phyloP scores from a whole-genome alignment of 306 rosid species.

The Acacia melanoxylon region DNA sequence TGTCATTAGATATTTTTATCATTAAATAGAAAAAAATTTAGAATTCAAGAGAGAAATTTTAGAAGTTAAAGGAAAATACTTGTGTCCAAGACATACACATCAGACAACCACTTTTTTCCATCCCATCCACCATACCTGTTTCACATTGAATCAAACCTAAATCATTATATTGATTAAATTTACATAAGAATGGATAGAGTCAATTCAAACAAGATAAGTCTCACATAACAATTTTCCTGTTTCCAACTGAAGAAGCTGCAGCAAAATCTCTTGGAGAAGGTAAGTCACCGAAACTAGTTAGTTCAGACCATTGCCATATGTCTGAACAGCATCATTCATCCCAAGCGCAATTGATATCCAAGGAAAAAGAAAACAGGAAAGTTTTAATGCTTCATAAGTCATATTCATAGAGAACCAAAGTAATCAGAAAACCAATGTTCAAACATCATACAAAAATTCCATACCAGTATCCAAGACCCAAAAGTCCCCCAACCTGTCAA shows the following conservation, averaged over 20 bases:
- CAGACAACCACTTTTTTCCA: slow-evolving; percentile 95
- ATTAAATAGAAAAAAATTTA: slow-evolving; percentile 16
- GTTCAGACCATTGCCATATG: slow-evolving; percentile 99
- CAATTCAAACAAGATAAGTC: slow-evolving; percentile 28
- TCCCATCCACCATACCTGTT: slow-evolving; percentile 99
- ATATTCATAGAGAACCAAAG: neutral
- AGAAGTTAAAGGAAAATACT: slow-evolving; percentile 51
- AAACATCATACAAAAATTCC: slow-evolving; percentile 25
- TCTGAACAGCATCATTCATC: slow-evolving; percentile 47
- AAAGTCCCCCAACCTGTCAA: slow-evolving; percentile 91
- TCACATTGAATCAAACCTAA: slow-evolving; percentile 25
- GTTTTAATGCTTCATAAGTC: slow-evolving; percentile 17
- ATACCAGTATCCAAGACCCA: slow-evolving; percentile 99
- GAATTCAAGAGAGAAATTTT: slow-evolving; percentile 6
- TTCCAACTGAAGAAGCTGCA: slow-evolving; percentile 92
- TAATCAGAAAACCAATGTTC: slow-evolving; percentile 1
- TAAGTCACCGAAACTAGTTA: slow-evolving; percentile 90
- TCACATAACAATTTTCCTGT: slow-evolving; percentile 85
- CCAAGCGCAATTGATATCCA: neutral
- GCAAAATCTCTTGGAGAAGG: slow-evolving; percentile 95
- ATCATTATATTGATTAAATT: slow-evolving; percentile 23
- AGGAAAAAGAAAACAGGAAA: slow-evolving; percentile 19
- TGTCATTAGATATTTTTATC: slow-evolving; percentile 23
- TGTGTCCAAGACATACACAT: slow-evolving; percentile 91
- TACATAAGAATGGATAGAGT: neutral